Conservation (phyloP, 495 filamentous ascomycete genomes). For the Lasiosphaeriaceae sp. region DNA sequence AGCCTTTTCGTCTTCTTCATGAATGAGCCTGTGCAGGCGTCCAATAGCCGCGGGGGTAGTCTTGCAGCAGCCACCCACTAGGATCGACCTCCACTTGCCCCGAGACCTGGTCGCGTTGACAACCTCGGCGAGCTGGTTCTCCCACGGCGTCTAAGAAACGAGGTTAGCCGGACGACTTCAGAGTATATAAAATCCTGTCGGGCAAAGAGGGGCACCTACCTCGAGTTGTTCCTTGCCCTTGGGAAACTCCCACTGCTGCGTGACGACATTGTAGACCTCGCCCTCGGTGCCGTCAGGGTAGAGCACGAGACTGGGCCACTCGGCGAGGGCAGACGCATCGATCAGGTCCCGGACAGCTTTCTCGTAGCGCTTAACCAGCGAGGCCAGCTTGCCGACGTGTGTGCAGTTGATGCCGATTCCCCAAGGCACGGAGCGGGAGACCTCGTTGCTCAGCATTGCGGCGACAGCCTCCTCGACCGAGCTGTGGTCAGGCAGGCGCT, state of each 20-base stretch:
- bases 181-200: background rate
- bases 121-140: constrained; percentile 51
- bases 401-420: constrained; percentile 68
- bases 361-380: constrained; percentile 46
- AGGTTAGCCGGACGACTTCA: background rate
- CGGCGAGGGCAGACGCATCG: constrained; percentile 16
- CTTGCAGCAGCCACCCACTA: constrained; percentile 63
- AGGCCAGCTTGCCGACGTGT: constrained; percentile 48
- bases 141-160: constrained; percentile 42
- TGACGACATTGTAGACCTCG: constrained; percentile 59
- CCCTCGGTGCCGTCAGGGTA: constrained; percentile 69
- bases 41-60: constrained; percentile 47
- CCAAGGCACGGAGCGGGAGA: constrained; percentile 40
- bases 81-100: constrained; percentile 48
- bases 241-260: constrained; percentile 53
- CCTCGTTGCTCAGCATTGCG: constrained; percentile 33
- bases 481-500: constrained; percentile 44
- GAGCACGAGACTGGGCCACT: constrained; percentile 55
- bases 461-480: constrained; percentile 42
- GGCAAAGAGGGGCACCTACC: constrained; percentile 11
- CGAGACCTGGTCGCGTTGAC: constrained; percentile 53
- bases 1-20: too few relatives aligned
- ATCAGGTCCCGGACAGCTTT: constrained; percentile 34
- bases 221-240: constrained; percentile 10
- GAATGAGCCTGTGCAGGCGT: too few relatives aligned